Conservation (phyloP, 164 flowering plant genomes). For the Sedum album region DNA sequence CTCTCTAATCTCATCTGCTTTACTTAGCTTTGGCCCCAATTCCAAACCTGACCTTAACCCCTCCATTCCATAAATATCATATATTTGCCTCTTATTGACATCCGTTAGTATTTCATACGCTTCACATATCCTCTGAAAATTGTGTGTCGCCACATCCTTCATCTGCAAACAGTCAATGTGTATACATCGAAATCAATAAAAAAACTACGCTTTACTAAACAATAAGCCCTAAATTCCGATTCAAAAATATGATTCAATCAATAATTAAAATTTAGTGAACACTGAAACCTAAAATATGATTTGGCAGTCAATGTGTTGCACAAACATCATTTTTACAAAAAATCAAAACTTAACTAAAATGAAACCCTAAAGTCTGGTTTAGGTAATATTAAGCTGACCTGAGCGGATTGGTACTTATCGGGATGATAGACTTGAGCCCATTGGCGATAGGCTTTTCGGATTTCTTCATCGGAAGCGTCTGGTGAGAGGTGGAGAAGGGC, state of each 20-base stretch:
- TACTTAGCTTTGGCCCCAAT: constrained; percentile 71
- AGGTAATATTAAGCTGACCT: too few species aligned
- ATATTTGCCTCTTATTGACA: constrained; percentile 67
- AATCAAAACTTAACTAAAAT: too few species aligned
- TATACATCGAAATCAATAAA: not conserved
- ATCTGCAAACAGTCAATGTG: constrained; percentile 39
- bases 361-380: too few species aligned
- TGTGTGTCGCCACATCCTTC: constrained; percentile 92
- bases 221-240: too few species aligned
- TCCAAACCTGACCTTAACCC: constrained; percentile 87
- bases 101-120: constrained; percentile 88
- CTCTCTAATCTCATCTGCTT: constrained; percentile 76
- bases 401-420: constrained; percentile 70
- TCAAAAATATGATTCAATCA: too few species aligned
- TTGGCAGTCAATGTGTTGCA: too few species aligned
- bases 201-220: too few species aligned
- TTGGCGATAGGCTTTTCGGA: constrained; percentile 83
- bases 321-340: too few species aligned
- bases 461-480: constrained; percentile 93
- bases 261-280: too few species aligned
- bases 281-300: too few species aligned
- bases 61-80: constrained; percentile 99
- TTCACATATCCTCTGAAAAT: constrained; percentile 87
- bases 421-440: constrained; percentile 98
- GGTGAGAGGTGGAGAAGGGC: constrained; percentile 84